Evolutionary conservation across 75 land plant species (phyloP).

Genomic region (Picea glauca): DNA sequence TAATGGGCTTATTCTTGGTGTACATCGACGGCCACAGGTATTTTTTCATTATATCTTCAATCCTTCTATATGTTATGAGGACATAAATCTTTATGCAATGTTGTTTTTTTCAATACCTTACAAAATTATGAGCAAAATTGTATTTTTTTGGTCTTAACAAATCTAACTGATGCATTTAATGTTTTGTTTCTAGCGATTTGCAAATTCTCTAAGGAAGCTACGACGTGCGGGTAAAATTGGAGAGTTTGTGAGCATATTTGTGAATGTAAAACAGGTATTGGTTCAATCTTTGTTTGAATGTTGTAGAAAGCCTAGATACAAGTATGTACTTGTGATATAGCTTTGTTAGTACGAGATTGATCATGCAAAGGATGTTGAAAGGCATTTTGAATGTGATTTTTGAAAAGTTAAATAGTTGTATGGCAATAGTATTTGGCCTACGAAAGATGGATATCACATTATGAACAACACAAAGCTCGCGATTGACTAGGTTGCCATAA

Average conservation of each 20-base stretch:
- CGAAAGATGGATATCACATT: too few species aligned
- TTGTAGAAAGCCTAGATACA: too few species aligned
- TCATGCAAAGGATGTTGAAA: too few species aligned
- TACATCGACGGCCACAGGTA: conserved; percentile 86
- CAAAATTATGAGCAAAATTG: neutral
- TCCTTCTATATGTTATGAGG: neutral
- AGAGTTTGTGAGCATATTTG: conserved; percentile 90
- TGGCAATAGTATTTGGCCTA: too few species aligned
- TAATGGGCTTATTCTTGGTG: conserved; percentile 95
- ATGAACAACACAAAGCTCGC: too few species aligned
- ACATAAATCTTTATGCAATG: neutral
- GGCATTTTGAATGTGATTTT: too few species aligned
- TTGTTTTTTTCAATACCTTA: neutral
- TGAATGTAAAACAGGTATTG: conserved; percentile 83
- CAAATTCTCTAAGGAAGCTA: conserved; percentile 60
- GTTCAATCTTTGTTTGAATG: neutral
- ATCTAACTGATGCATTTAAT: conserved; percentile 2
- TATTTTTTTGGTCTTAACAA: neutral
- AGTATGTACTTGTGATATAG: too few species aligned
- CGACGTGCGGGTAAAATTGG: conserved; percentile 91
- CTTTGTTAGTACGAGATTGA: too few species aligned
- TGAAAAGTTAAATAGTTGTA: too few species aligned
- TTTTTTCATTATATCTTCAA: neutral
- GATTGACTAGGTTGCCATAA: too few species aligned
- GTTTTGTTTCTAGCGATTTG: conserved; percentile 58